Evolutionary conservation across 2,329 filamentous ascomycete genomes (phyloP).

Genomic region (Didymosphaeria variabile): DNA sequence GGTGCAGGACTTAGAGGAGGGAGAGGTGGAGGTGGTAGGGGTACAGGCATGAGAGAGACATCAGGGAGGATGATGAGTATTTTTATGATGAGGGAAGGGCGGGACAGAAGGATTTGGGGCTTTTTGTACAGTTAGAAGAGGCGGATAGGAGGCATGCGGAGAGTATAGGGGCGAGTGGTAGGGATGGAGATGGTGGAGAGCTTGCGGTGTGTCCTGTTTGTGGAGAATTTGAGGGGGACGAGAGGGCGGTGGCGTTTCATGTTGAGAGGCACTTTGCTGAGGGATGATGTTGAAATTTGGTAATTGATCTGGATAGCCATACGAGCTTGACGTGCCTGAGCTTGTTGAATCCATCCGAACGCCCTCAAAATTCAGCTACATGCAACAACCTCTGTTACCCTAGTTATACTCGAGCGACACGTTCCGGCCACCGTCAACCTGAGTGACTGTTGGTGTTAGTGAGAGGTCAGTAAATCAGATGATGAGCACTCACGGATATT

Average conservation of each 20-base stretch:
- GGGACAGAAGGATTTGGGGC: slow-evolving; percentile 16
- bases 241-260: slow-evolving; percentile 72
- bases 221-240: slow-evolving; percentile 72
- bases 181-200: slow-evolving; percentile 28
- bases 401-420: not conserved
- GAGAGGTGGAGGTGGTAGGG: slow-evolving; percentile 19
- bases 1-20: slow-evolving; percentile 1
- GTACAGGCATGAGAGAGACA: slow-evolving; percentile 36
- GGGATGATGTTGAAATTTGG: slow-evolving; percentile 4
- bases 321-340: not conserved
- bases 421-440: not conserved
- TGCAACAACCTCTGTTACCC: not conserved
- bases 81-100: slow-evolving; percentile 35
- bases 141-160: slow-evolving; percentile 38
- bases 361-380: too few relatives aligned
- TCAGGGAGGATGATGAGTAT: slow-evolving; percentile 42
- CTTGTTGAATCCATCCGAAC: too few relatives aligned
- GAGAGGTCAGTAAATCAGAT: not conserved
- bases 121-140: slow-evolving; percentile 39
- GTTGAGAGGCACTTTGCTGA: slow-evolving; percentile 66
- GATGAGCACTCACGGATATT: not conserved
- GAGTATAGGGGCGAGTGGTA: slow-evolving; percentile 26
- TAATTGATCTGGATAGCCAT: not conserved
- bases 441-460: not conserved
- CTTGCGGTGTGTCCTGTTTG: slow-evolving; percentile 69